Percentiles rank a stretch among this genome's conserved stretches.
Evolutionary conservation across 805 yeast genomes (phyloP).

Genomic region (Teunomyces stri): DNA sequence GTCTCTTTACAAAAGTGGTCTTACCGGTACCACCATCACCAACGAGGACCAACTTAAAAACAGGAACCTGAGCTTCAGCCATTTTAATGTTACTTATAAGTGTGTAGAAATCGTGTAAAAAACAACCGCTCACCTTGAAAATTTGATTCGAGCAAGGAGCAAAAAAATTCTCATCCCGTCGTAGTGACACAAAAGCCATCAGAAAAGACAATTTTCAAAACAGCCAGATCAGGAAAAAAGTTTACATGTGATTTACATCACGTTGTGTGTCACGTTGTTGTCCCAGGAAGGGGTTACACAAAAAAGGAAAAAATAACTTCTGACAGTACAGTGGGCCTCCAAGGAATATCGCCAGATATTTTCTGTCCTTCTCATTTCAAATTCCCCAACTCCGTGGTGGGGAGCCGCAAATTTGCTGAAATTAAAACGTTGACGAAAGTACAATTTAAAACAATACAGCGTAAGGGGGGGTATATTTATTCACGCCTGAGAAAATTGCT

Average conservation of each 20-base stretch:
- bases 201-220: neutral
- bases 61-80: slow-evolving; percentile 79
- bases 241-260: neutral
- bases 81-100: slow-evolving; percentile 24
- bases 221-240: neutral
- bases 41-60: slow-evolving; percentile 96
- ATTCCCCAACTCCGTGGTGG: too few relatives aligned
- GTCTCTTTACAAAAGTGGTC: slow-evolving; percentile 99
- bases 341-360: neutral
- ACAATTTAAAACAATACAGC: neutral
- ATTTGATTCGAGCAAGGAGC: slow-evolving; percentile 3
- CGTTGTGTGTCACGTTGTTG: neutral
- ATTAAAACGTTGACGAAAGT: neutral
- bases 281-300: neutral
- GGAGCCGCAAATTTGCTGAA: too few relatives aligned
- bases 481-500: neutral
- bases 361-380: neutral
- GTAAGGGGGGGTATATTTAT: neutral
- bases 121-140: slow-evolving; percentile 3
- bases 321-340: too few relatives aligned
- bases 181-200: neutral
- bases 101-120: slow-evolving; percentile 3
- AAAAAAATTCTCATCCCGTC: slow-evolving; percentile 2
- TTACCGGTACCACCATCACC: slow-evolving; percentile 99
- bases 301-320: neutral